Evolutionary conservation across 2,329 filamentous ascomycete genomes (phyloP).

Genomic region (Aaosphaeria arxii): DNA sequence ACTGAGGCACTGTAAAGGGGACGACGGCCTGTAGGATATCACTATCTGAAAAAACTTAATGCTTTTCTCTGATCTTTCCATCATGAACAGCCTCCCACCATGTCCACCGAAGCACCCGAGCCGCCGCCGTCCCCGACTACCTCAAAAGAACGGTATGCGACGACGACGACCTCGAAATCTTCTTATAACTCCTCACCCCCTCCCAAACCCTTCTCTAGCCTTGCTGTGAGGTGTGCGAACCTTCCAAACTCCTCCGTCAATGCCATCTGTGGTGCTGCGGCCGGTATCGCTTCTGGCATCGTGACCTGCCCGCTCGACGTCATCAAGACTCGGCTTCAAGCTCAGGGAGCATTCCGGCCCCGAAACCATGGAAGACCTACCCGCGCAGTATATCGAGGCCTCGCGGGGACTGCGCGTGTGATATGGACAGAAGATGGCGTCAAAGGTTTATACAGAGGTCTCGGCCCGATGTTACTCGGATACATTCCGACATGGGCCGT

Average conservation of each 20-base stretch:
- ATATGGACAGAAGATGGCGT: slow-evolving; percentile 90
- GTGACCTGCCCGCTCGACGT: slow-evolving; percentile 97
- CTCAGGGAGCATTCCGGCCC: slow-evolving; percentile 77
- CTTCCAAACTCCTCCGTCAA: slow-evolving; percentile 64
- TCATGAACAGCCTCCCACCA: slow-evolving; percentile 23
- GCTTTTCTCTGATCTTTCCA: not conserved
- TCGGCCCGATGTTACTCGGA: slow-evolving; percentile 91
- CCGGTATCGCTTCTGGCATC: slow-evolving; percentile 88
- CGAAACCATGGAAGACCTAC: slow-evolving; percentile 49
- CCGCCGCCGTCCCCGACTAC: slow-evolving; percentile 35
- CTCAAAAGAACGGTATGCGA: slow-evolving; percentile 32
- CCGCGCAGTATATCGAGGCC: slow-evolving; percentile 71
- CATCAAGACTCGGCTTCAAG: slow-evolving; percentile 97
- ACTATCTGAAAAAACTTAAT: slow-evolving; percentile 1
- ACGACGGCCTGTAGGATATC: slow-evolving; percentile 36
- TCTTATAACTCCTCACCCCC: slow-evolving; percentile 17
- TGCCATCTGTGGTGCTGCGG: slow-evolving; percentile 80
- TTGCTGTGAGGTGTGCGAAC: slow-evolving; percentile 41
- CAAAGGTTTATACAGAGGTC: slow-evolving; percentile 84
- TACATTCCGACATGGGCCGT: slow-evolving; percentile 98
- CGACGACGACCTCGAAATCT: slow-evolving; percentile 12
- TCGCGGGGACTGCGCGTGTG: slow-evolving; percentile 78
- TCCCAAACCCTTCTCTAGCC: slow-evolving; percentile 21
- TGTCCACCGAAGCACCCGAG: slow-evolving; percentile 33
- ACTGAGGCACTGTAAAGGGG: slow-evolving; percentile 38